phyloP scores from a whole-genome alignment of 768 basidiomycete species.

The Tulasnella sp. region DNA sequence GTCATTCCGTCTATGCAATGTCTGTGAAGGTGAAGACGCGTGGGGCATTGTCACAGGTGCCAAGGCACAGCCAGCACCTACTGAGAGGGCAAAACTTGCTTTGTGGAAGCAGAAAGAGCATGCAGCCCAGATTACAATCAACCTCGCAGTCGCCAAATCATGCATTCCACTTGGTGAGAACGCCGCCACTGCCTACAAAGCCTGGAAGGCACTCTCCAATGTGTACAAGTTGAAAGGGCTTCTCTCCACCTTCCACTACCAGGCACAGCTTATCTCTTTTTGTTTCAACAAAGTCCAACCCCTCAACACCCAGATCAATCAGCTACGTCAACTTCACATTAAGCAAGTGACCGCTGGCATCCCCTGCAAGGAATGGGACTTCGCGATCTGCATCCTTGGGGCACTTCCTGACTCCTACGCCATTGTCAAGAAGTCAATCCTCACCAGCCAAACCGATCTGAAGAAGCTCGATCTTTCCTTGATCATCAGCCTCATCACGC shows the following conservation, averaged over 20 bases:
- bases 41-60: not conserved
- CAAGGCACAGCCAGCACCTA: not conserved
- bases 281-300: not conserved
- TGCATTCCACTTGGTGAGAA: not conserved
- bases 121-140: not conserved
- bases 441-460: not conserved
- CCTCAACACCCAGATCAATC: not conserved
- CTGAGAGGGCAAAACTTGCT: not conserved
- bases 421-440: not conserved
- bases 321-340: not conserved
- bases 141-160: not conserved
- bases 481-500: not conserved
- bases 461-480: not conserved
- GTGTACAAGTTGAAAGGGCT: not conserved
- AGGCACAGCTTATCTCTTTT: not conserved
- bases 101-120: not conserved
- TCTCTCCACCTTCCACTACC: not conserved
- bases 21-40: not conserved
- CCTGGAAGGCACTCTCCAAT: not conserved
- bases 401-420: not conserved
- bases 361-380: not conserved
- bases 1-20: not conserved
- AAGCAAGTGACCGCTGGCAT: not conserved
- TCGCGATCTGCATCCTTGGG: not conserved
- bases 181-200: not conserved